Evolutionary conservation across 768 basidiomycete genomes (phyloP).

Genomic region (Suillus weaverae): DNA sequence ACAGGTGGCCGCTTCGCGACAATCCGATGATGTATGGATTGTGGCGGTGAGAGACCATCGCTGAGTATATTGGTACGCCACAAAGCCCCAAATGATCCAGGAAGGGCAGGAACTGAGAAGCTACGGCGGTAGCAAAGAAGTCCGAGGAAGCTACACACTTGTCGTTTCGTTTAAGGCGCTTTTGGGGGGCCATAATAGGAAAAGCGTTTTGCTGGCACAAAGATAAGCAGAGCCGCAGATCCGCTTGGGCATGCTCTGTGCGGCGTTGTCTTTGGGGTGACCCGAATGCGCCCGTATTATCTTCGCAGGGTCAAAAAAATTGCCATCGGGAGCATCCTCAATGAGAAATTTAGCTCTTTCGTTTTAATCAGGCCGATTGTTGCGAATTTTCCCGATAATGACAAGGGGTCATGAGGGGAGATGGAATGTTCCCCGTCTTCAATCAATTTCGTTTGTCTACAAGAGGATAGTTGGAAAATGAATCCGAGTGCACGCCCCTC

Average conservation of each 20-base stretch:
- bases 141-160: slow-evolving; percentile 34
- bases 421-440: neutral
- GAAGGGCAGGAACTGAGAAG: slow-evolving; percentile 27
- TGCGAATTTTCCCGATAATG: neutral
- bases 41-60: slow-evolving; percentile 21
- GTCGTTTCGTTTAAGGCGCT: neutral
- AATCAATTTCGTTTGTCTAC: neutral
- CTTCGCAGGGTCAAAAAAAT: slow-evolving; percentile 1
- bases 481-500: neutral
- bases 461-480: neutral
- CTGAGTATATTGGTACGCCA: slow-evolving; percentile 26
- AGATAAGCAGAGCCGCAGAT: neutral
- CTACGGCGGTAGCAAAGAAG: slow-evolving; percentile 34
- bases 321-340: neutral
- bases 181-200: neutral
- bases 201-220: neutral
- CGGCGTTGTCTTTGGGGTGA: neutral
- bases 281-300: neutral
- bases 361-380: neutral
- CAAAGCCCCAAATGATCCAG: slow-evolving; percentile 24
- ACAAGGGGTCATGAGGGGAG: neutral
- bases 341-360: slow-evolving; percentile 3
- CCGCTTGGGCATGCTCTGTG: neutral
- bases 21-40: slow-evolving; percentile 5
- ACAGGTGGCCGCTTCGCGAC: neutral